phyloP scores from a whole-genome alignment of 1,139 yeast genomes.

The Meyerozyma sp. region DNA sequence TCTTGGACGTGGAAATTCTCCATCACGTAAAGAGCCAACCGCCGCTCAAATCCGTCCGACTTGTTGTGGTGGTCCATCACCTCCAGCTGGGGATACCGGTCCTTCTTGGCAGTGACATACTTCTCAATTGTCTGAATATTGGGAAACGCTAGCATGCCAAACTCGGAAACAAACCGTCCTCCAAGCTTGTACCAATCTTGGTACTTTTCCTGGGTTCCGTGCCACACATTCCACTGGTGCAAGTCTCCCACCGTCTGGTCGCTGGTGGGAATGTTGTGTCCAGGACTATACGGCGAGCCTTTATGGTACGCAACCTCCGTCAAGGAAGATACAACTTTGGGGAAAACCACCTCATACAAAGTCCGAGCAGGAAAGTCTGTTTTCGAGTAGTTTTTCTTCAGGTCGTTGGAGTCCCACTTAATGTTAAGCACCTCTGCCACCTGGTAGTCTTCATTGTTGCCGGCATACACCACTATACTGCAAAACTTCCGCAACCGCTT shows the following conservation, averaged over 20 bases:
- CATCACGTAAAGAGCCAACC: conserved; percentile 39
- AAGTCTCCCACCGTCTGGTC: conserved; percentile 37
- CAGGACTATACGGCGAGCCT: conserved; percentile 39
- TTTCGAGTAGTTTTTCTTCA: conserved; percentile 21
- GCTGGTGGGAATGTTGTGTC: conserved; percentile 19
- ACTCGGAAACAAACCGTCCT: conserved; percentile 43
- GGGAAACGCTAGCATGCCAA: conserved; percentile 44
- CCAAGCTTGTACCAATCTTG: conserved; percentile 35
- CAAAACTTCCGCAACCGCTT: conserved; percentile 32
- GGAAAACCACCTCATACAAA: conserved; percentile 34
- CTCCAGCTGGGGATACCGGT: conserved; percentile 33
- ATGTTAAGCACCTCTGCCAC: conserved; percentile 31
- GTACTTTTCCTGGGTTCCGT: conserved; percentile 37
- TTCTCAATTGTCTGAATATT: conserved; percentile 19
- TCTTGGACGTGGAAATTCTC: conserved; percentile 31
- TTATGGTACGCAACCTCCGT: conserved; percentile 31
- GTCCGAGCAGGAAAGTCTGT: conserved; percentile 36
- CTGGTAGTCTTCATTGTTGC: conserved; percentile 46
- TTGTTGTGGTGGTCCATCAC: conserved; percentile 37
- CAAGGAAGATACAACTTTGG: conserved; percentile 18
- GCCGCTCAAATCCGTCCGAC: conserved; percentile 40
- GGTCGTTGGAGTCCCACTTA: conserved; percentile 23
- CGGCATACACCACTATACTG: conserved; percentile 29
- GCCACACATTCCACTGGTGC: conserved; percentile 51
- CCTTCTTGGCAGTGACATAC: conserved; percentile 25